A percentile compares a stretch with the other conserved stretches of the same genome.
Evolutionary conservation across 2,329 filamentous ascomycete species (phyloP).

Genomic region (Zasmidium citrigriseum): DNA sequence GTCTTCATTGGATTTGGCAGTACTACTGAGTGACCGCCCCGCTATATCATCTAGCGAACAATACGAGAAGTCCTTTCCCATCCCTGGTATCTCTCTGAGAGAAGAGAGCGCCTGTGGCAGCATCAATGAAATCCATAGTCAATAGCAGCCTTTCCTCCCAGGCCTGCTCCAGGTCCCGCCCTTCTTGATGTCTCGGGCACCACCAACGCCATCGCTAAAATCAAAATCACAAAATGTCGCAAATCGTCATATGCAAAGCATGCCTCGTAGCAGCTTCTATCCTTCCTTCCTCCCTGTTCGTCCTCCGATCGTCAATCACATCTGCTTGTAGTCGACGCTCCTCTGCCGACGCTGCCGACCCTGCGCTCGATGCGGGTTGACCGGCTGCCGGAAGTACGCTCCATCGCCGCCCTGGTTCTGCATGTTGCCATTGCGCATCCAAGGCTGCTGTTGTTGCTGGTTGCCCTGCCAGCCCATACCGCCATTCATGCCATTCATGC

Average conservation of each 20-base stretch:
- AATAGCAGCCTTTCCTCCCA: too few species aligned
- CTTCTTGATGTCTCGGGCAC: too few species aligned
- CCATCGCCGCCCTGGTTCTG: slow-evolving; percentile 64
- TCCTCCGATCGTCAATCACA: slow-evolving; percentile 47
- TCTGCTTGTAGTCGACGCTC: slow-evolving; percentile 87
- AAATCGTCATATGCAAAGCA: background rate
- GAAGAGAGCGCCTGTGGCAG: too few species aligned
- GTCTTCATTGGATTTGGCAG: too few species aligned
- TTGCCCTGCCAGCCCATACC: slow-evolving; percentile 34
- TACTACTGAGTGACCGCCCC: too few species aligned
- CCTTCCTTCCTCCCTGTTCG: background rate
- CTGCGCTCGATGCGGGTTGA: slow-evolving; percentile 89
- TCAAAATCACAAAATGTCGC: background rate
- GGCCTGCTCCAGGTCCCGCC: too few species aligned
- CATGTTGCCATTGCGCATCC: slow-evolving; percentile 70
- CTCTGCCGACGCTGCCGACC: slow-evolving; percentile 76
- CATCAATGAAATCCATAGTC: too few species aligned
- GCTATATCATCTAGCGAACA: too few species aligned
- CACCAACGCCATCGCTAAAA: slow-evolving; percentile 30
- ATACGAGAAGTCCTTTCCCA: too few species aligned
- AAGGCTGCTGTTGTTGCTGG: slow-evolving; percentile 33
- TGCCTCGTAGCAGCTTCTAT: background rate
- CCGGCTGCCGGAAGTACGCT: slow-evolving; percentile 91
- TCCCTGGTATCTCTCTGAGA: too few species aligned
- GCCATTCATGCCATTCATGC: slow-evolving; percentile 36